These are phyloP conservation scores for Claviceps maximensis DNA, from an alignment of 2,329 filamentous ascomycete species.

Conservation along the genomic window DNA sequence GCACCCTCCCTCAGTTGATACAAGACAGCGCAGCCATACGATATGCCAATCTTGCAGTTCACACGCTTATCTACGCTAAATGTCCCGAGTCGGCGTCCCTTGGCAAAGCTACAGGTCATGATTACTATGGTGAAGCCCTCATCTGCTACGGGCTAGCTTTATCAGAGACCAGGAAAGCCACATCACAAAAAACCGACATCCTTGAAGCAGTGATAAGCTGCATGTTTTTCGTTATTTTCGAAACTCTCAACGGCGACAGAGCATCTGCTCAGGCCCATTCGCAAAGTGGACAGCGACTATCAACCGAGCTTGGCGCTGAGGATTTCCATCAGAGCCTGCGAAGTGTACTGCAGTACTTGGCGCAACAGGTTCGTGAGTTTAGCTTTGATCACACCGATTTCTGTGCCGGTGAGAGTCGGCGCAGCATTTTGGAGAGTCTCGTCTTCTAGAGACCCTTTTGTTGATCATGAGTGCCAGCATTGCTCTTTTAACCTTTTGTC, in stretches of 20 bases:
- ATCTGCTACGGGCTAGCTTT: conserved; percentile 21
- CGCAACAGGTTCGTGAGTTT: conserved; percentile 8
- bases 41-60: conserved; percentile 25
- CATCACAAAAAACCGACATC: conserved; percentile 9
- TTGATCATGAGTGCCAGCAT: neutral
- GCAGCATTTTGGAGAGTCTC: conserved; percentile 3
- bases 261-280: conserved; percentile 22
- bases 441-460: neutral
- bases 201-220: conserved; percentile 21
- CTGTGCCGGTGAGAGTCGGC: neutral
- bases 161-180: conserved; percentile 14
- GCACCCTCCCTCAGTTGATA: conserved; percentile 21
- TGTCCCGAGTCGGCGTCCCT: conserved; percentile 6
- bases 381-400: neutral
- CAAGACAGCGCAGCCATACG: conserved; percentile 20
- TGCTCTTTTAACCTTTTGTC: neutral
- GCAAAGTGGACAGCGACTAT: conserved; percentile 22
- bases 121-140: conserved; percentile 20
- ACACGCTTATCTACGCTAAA: conserved; percentile 19
- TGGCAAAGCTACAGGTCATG: conserved; percentile 4
- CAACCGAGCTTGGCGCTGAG: conserved; percentile 17
- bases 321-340: conserved; percentile 9
- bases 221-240: conserved; percentile 25
- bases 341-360: conserved; percentile 11
- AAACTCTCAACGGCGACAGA: conserved; percentile 23